Conservation (phyloP, 1,284 basidiomycete species). For the Retiboletus flavoniger region DNA sequence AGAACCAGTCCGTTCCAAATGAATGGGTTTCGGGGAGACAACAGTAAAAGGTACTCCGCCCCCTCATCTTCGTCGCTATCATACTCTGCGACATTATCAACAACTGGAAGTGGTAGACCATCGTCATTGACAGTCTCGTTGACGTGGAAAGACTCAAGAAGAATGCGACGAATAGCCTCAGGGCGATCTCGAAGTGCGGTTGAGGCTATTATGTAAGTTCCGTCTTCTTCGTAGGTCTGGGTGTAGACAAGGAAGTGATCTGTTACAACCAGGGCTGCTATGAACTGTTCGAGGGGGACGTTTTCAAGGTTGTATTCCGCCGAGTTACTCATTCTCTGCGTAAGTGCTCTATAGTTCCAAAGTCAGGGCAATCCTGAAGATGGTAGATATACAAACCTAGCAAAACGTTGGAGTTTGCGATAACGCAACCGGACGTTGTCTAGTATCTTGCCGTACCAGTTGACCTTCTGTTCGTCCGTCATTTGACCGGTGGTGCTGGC, state of each 20-base stretch:
- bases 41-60: slow-evolving; percentile 74
- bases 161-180: slow-evolving; percentile 76
- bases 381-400: slow-evolving; percentile 54
- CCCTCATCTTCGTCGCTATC: slow-evolving; percentile 56
- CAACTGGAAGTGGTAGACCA: slow-evolving; percentile 42
- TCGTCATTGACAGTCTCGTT: slow-evolving; percentile 60
- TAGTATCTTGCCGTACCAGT: slow-evolving; percentile 92
- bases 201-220: slow-evolving; percentile 92
- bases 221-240: slow-evolving; percentile 83
- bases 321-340: slow-evolving; percentile 91
- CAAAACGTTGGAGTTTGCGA: slow-evolving; percentile 92
- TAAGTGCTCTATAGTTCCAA: slow-evolving; percentile 57
- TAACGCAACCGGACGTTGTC: slow-evolving; percentile 92
- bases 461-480: slow-evolving; percentile 79
- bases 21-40: slow-evolving; percentile 87
- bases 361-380: slow-evolving; percentile 10
- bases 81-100: slow-evolving; percentile 49
- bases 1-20: slow-evolving; percentile 94
- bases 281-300: slow-evolving; percentile 78
- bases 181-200: slow-evolving; percentile 82
- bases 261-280: slow-evolving; percentile 78
- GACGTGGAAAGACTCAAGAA: slow-evolving; percentile 83
- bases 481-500: slow-evolving; percentile 43
- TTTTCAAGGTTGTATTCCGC: slow-evolving; percentile 90
- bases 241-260: slow-evolving; percentile 97